Conservation (phyloP, 2,329 filamentous ascomycete species). For the Colletotrichum musae region DNA sequence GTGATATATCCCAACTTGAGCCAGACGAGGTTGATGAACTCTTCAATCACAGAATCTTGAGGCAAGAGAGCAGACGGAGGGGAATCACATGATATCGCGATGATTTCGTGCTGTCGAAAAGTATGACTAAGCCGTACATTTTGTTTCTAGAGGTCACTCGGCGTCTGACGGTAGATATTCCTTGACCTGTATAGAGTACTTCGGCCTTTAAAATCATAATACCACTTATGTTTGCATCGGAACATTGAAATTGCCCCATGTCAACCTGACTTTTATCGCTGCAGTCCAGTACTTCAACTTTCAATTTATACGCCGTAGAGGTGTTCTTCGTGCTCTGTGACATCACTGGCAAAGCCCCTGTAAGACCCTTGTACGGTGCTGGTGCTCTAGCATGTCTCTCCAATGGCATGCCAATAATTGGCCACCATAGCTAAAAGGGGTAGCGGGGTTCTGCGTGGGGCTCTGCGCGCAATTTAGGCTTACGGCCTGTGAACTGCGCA, state of each 20-base stretch:
- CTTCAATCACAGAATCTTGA: not conserved
- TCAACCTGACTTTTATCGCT: not conserved
- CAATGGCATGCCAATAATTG: constrained; percentile 28
- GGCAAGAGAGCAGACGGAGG: no score
- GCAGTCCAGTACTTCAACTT: not conserved
- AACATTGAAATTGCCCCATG: no score
- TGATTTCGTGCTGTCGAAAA: constrained; percentile 3
- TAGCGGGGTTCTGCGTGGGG: constrained; percentile 32
- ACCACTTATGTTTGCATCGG: not conserved
- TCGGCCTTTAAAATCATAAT: not conserved
- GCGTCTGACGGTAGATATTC: not conserved
- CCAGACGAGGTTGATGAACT: not conserved
- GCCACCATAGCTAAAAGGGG: not conserved
- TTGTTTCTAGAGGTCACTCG: not conserved
- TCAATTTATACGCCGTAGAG: not conserved
- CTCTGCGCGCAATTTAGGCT: constrained; percentile 32
- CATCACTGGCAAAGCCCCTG: constrained; percentile 22
- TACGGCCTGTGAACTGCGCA: not conserved
- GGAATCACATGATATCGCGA: constrained; percentile 38
- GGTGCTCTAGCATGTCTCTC: constrained; percentile 12
- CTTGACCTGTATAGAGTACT: not conserved
- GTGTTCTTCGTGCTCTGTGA: constrained; percentile 9
- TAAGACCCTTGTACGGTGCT: constrained; percentile 26
- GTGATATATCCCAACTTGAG: not conserved
- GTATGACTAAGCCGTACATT: not conserved